These are phyloP conservation scores for Pythium dissotocum DNA, from an alignment of 352 stramenopile species.

Conservation along the genomic window DNA sequence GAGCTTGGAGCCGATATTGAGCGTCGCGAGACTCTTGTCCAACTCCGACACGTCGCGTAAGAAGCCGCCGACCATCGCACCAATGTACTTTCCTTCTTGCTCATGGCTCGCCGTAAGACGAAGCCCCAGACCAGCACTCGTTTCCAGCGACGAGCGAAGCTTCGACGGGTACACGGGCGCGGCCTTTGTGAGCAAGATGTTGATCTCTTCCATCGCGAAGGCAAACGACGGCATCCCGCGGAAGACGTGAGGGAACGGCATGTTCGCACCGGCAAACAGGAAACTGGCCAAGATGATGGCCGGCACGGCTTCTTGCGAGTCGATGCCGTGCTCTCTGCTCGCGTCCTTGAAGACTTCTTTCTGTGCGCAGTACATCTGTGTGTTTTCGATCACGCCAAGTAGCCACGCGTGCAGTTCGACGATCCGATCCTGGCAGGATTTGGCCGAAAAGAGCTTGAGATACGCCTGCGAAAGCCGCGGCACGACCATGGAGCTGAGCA, in stretches of 20 bases:
- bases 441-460: constrained; percentile 79
- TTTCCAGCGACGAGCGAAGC: constrained; percentile 59
- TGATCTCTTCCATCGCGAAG: constrained; percentile 69
- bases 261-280: constrained; percentile 71
- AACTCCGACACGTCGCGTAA: constrained; percentile 55
- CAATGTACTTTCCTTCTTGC: constrained; percentile 58
- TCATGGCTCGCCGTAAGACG: constrained; percentile 61
- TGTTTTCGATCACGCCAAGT: constrained; percentile 63
- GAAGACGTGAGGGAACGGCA: constrained; percentile 71
- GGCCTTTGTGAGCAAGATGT: constrained; percentile 51
- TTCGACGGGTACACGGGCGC: constrained; percentile 64
- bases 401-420: constrained; percentile 76
- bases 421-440: constrained; percentile 76
- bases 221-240: constrained; percentile 70
- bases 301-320: constrained; percentile 43
- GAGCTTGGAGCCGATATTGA: constrained; percentile 65
- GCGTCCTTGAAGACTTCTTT: constrained; percentile 30
- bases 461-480: constrained; percentile 73
- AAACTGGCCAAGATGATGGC: constrained; percentile 68
- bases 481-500: constrained; percentile 57
- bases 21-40: constrained; percentile 54
- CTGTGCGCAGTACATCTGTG: constrained; percentile 53
- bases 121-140: constrained; percentile 54
- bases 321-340: constrained; percentile 23
- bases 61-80: constrained; percentile 72